Evolutionary conservation across 306 rosid genomes (phyloP).

Genomic region (Trifolium fragiferum): DNA sequence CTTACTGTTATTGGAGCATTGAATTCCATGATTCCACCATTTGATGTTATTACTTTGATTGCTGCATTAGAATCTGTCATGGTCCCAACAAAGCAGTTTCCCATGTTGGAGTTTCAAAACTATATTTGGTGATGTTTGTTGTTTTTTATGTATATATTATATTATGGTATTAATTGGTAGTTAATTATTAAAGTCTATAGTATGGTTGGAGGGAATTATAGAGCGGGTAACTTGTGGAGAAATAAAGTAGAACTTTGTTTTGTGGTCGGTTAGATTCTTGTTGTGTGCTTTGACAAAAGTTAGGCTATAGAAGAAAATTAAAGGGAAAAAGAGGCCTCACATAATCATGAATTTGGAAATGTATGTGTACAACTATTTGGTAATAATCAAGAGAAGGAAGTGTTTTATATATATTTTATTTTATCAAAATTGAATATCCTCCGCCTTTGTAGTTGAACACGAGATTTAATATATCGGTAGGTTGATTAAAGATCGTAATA

Average conservation of each 20-base stretch:
- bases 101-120: conserved; percentile 52
- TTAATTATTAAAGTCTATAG: neutral
- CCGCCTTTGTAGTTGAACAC: too few species aligned
- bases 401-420: too few species aligned
- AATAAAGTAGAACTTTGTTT: conserved; percentile 14
- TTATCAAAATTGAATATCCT: neutral
- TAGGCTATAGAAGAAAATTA: conserved; percentile 17
- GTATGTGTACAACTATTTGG: neutral
- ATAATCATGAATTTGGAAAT: neutral
- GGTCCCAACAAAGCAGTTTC: conserved; percentile 72
- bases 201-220: conserved; percentile 38
- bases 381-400: neutral
- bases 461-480: too few species aligned
- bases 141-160: neutral
- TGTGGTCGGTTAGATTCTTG: conserved; percentile 48
- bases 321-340: conserved; percentile 17
- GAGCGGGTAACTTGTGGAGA: conserved; percentile 46
- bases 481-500: too few species aligned
- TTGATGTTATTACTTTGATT: conserved; percentile 68
- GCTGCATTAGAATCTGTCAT: conserved; percentile 46
- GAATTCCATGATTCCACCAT: conserved; percentile 91
- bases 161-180: neutral
- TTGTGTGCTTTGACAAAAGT: conserved; percentile 34
- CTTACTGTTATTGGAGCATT: conserved; percentile 60
- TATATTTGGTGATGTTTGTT: conserved; percentile 15